These are phyloP conservation scores for Hypoxylon sp. DNA, from an alignment of 2,329 filamentous ascomycete genomes.

Conservation along the genomic window DNA sequence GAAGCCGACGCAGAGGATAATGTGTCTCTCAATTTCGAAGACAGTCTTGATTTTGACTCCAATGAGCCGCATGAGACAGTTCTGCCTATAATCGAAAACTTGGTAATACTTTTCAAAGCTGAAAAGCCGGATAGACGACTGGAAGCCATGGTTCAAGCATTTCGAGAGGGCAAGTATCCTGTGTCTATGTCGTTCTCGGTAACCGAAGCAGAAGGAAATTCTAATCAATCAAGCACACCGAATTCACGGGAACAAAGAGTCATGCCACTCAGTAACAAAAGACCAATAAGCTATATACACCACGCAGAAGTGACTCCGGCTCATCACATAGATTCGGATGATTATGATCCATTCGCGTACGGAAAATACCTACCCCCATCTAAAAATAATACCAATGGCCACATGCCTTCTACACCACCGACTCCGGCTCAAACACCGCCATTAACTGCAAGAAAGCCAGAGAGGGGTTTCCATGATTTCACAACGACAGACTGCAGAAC, in stretches of 20 bases:
- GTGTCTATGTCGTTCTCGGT: conserved; percentile 40
- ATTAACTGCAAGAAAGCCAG: conserved; percentile 47
- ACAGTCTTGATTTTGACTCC: conserved; percentile 33
- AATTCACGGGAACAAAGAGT: conserved; percentile 17
- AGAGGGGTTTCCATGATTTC: conserved; percentile 62
- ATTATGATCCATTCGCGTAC: conserved; percentile 63
- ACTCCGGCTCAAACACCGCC: conserved; percentile 61
- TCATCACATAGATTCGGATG: conserved; percentile 50
- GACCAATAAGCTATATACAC: conserved; percentile 15
- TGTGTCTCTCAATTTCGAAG: conserved; percentile 31
- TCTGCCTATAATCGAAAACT: conserved; percentile 67
- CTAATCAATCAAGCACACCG: conserved; percentile 15
- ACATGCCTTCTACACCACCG: conserved; percentile 52
- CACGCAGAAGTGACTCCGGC: conserved; percentile 33
- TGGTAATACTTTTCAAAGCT: conserved; percentile 67
- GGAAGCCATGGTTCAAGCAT: conserved; percentile 62
- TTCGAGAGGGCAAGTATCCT: conserved; percentile 58
- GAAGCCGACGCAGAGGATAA: conserved; percentile 56
- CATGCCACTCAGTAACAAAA: conserved; percentile 19
- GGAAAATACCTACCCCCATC: conserved; percentile 39
- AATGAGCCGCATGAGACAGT: conserved; percentile 57
- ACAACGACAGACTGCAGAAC: conserved; percentile 58
- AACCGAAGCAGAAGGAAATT: conserved; percentile 29
- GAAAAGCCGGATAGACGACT: conserved; percentile 59
- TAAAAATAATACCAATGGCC: conserved; percentile 21